Evolutionary conservation across 2,329 filamentous ascomycete genomes (phyloP), one percentile per base, ranked within the genome.

Genomic region (Colletotrichum musicola): DNA sequence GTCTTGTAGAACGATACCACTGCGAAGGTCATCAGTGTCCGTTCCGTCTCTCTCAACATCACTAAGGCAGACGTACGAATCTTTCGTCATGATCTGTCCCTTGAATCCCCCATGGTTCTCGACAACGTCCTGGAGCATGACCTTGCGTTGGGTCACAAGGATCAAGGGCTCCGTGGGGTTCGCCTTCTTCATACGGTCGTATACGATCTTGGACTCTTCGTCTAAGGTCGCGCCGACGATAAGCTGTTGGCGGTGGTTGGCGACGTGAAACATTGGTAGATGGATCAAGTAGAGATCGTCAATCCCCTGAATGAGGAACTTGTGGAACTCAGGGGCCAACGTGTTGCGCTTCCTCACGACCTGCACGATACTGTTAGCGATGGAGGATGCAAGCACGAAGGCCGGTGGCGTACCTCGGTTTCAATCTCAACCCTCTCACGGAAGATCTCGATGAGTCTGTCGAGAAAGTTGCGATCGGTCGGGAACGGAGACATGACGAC

Each of bases 401-500:
- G 6, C 2, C 18, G 18, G 12, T 2, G 4, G 3, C 13, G 10
- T 49, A 54, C 59, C 59, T 62, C 59, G 0, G 44, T 59, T 56
- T 82, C 79, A 0, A 75, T 62, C 3, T 69, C 66, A 10, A 80
- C 77, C 1, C 75, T 72, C 0, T 76, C 44, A 49, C 76, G 73
- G 30, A 83, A 77, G 18, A 75, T 74, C 0, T 65, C 50, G 9
- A 79, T 81, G 9, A 85, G 61, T 2, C 77, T 74, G 13, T 74
- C 74, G 44, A 83, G 78, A 68, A 84, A 84, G 49, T 79, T 76
- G 1, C 74, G 74, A 16, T 80, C 77, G 2, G 80, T 80, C 0
- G 81, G 80, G 51, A 81, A 84, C 0, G 82, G 81, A 5, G 79
- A 82, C 83, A 85, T 85, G 40, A 83, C 81, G 0, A 85, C 83